Conservation (phyloP, 768 basidiomycete genomes). For the Podaxis mareebaensis region DNA sequence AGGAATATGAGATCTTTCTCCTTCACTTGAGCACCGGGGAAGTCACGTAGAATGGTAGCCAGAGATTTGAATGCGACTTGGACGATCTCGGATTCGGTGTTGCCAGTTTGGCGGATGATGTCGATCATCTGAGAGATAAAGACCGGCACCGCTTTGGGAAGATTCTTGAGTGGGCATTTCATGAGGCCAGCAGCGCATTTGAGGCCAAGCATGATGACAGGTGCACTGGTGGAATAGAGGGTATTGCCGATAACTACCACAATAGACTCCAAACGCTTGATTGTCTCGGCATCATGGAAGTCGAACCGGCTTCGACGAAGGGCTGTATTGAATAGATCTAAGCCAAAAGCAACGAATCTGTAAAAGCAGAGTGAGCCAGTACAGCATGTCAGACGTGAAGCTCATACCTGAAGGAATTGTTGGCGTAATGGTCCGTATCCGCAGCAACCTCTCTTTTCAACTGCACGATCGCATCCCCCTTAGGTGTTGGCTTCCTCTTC, state of each 20-base stretch:
- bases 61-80: conserved; percentile 89
- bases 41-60: conserved; percentile 87
- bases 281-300: conserved; percentile 69
- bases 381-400: conserved; percentile 5
- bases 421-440: conserved; percentile 70
- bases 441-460: conserved; percentile 61
- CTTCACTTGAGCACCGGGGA: conserved; percentile 75
- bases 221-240: conserved; percentile 78
- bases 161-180: conserved; percentile 78
- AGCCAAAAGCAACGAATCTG: conserved; percentile 88
- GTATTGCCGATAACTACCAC: conserved; percentile 88
- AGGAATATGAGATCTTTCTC: conserved; percentile 89
- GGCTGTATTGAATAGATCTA: conserved; percentile 89
- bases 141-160: conserved; percentile 77
- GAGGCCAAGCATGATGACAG: conserved; percentile 74
- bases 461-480: conserved; percentile 71
- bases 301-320: conserved; percentile 86
- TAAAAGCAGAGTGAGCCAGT: conserved; percentile 8
- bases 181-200: conserved; percentile 80
- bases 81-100: conserved; percentile 85
- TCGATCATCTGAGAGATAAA: conserved; percentile 82
- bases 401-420: conserved; percentile 83
- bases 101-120: conserved; percentile 80
- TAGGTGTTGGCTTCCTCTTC: conserved; percentile 37
- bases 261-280: conserved; percentile 86